Percentiles rank a stretch among this genome's conserved stretches.
Conservation (phyloP, 192 early-diverging fungal species). For the Radiomyces spectabilis region DNA sequence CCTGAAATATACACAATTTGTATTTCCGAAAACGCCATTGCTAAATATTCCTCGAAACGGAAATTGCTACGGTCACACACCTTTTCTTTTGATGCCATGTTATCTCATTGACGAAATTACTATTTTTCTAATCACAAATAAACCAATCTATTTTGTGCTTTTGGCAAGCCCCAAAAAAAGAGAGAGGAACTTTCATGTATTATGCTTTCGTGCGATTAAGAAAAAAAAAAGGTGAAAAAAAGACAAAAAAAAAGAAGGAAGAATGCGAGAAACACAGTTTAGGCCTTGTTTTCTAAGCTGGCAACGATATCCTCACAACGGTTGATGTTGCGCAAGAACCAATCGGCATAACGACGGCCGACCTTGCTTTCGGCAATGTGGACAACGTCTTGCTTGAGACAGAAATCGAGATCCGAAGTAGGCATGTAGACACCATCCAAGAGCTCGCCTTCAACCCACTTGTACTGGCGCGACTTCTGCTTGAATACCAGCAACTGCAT, state of each 20-base stretch:
- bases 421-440: constrained; percentile 76
- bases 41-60: too few relatives aligned
- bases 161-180: too few relatives aligned
- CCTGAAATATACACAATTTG: too few relatives aligned
- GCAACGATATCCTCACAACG: constrained; percentile 69
- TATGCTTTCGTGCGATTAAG: background rate
- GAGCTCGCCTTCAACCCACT: constrained; percentile 74
- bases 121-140: too few relatives aligned
- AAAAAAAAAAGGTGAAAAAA: background rate
- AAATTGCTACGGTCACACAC: too few relatives aligned
- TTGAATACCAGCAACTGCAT: constrained; percentile 89
- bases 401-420: constrained; percentile 89
- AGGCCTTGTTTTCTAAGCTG: constrained; percentile 22
- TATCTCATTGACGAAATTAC: too few relatives aligned
- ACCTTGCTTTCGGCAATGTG: constrained; percentile 91
- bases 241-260: constrained; percentile 3
- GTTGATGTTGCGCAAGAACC: constrained; percentile 92
- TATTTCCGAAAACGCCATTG: too few relatives aligned
- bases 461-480: constrained; percentile 87
- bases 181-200: background rate
- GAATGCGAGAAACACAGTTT: constrained; percentile 3
- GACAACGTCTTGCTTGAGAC: constrained; percentile 90
- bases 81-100: too few relatives aligned
- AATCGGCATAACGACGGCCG: constrained; percentile 89
- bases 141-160: too few relatives aligned